These are phyloP conservation scores for Trametes cinnabarina DNA, from an alignment of 768 basidiomycete genomes.

Conservation along the genomic window DNA sequence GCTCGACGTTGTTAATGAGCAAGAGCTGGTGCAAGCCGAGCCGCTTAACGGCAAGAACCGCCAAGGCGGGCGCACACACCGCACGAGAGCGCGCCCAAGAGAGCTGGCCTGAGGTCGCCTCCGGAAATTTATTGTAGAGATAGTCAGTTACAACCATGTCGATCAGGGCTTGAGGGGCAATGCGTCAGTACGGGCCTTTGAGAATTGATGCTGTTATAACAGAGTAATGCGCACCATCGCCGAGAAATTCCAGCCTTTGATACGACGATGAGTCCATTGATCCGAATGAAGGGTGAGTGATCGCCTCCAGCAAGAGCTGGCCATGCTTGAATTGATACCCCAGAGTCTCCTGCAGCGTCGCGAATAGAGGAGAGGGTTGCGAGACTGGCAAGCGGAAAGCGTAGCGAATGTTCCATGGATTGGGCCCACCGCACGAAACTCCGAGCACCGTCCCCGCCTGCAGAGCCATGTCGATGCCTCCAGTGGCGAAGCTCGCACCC, in stretches of 20 bases:
- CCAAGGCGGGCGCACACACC: conserved; percentile 72
- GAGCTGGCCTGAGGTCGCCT: conserved; percentile 74
- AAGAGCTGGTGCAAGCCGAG: conserved; percentile 69
- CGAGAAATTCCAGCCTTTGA: conserved; percentile 85
- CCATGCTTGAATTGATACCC: conserved; percentile 69
- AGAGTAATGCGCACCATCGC: conserved; percentile 67
- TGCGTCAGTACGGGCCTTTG: conserved; percentile 10
- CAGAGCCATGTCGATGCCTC: conserved; percentile 70
- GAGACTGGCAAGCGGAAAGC: conserved; percentile 31
- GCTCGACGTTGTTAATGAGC: conserved; percentile 64
- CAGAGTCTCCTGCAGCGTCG: conserved; percentile 55
- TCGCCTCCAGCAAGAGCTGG: conserved; percentile 68
- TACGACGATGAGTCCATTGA: conserved; percentile 59
- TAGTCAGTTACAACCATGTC: conserved; percentile 72
- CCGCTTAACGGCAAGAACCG: conserved; percentile 61
- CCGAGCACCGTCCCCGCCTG: conserved; percentile 61
- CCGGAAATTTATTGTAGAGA: conserved; percentile 66
- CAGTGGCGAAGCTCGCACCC: conserved; percentile 72
- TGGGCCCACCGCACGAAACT: conserved; percentile 67
- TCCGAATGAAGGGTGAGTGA: conserved; percentile 83
- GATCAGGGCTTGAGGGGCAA: conserved; percentile 51
- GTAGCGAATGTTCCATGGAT: conserved; percentile 68
- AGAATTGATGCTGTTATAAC: neutral
- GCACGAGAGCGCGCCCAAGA: conserved; percentile 67
- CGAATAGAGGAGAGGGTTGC: conserved; percentile 47